Base-by-base conservation (phyloP, 1,284 basidiomycete genomes). In the Microbotryum intermedium region DNA sequence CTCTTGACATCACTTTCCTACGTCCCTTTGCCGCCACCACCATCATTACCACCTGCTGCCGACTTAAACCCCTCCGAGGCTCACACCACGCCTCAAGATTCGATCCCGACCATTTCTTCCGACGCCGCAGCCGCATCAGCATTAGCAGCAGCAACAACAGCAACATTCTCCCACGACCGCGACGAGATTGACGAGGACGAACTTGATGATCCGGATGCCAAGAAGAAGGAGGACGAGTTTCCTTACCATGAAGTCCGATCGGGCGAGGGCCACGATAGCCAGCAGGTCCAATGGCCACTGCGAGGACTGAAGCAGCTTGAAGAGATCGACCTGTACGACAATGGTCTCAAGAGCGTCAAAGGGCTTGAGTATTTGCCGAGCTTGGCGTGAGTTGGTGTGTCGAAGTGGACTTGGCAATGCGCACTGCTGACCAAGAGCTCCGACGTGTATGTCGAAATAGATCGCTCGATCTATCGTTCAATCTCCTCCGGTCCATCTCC, bases 261-360 rank as follows among this genome's bases (percentile, higher is more conserved):
- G 20, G 4, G 30, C 50, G 26, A 26, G 21, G 47, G 57, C 13
- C 53, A 54, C 8, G 84, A 90, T 55, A 77, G 81, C 4, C 82
- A 83, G 13, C 81, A 83, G 30, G 51, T 62, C 7, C 55, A 62
- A 10, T 67, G 65, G 53, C 71, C 71, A 10, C 84, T 92, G 64
- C 76, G 77, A 30, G 76, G 79, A n/a, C 75, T 97, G 54, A 80
- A 74, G 13, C 79, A 83, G 52, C 77, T 98, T 30, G 87, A 90
- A 69, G 93, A 97, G 63, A 76, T 98, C 55, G 94, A 98, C 76
- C 72, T 97, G 64, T 98, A 98, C 73, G 94, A 98, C 75, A 98
- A 98, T 77, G 85, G 88, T 71, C 76, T 98, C 64, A 92, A 90
- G 70, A 72, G 75, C 16, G 73, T 87, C n/a, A 86, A 82, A 46